Percentiles rank a stretch among this genome's conserved stretches.
Conservation (phyloP, 179 eudicot genomes). For the Amaranthus tricolor region DNA sequence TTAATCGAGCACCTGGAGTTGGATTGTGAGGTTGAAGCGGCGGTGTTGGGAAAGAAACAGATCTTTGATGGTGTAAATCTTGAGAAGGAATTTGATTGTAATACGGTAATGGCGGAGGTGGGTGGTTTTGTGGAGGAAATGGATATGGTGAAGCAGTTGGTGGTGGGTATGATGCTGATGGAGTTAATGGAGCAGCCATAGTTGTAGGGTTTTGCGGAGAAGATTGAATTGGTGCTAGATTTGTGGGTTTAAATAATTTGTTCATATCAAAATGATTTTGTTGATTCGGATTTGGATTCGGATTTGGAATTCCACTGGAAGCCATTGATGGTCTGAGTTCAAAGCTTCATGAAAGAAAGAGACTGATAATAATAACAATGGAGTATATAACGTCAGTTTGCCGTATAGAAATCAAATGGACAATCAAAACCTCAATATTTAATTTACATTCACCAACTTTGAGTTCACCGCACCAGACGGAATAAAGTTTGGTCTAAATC, state of each 20-base stretch:
- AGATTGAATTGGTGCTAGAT: conserved; percentile 20
- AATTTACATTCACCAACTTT: no score
- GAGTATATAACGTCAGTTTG: no score
- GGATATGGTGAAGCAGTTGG: conserved; percentile 59
- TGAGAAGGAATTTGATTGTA: conserved; percentile 29
- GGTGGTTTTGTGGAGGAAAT: conserved; percentile 36
- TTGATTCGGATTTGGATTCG: background rate
- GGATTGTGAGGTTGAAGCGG: conserved; percentile 63
- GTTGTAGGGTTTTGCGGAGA: conserved; percentile 50
- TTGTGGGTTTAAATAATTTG: conserved; percentile 54
- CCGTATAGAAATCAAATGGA: no score
- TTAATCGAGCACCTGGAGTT: conserved; percentile 60
- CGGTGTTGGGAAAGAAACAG: conserved; percentile 63
- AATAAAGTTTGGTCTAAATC: no score
- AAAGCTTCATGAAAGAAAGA: no score
- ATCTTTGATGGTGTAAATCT: conserved; percentile 52
- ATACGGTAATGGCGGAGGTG: conserved; percentile 32
- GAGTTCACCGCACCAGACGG: no score
- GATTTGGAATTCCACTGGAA: conserved; percentile 35
- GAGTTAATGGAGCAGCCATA: conserved; percentile 32
- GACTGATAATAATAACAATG: no score
- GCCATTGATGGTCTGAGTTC: conserved; percentile 17
- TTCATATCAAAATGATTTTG: conserved; percentile 51
- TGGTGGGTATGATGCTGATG: conserved; percentile 71
- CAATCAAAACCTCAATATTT: no score